Base-by-base conservation (phyloP, 495 filamentous ascomycete genomes). In the Penicillium silybi region DNA sequence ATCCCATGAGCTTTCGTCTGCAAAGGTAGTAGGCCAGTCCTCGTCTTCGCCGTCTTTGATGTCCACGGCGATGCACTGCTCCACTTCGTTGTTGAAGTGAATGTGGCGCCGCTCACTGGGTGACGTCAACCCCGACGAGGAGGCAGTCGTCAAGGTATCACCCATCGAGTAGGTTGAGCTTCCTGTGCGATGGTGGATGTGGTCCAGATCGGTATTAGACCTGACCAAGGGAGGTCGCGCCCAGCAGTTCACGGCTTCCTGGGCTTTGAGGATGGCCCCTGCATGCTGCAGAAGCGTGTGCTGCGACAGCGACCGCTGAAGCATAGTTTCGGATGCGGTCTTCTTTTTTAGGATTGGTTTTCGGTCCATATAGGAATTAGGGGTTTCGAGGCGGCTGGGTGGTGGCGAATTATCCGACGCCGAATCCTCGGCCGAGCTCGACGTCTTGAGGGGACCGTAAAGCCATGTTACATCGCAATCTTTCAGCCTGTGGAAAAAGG, bases 381-480 rank as follows among this genome's bases (percentile, higher is more conserved):
- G 90, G 50, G 88, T 91, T 13, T 89, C 92, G 9, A 95, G 63
- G 48, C 72, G 68, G 57, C 78, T 81, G 39, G 74, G 78, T 55
- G 80, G 86, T 35, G 74, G 81, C 46, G 71, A 80, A 32, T 61
- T 74, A 54, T 72, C 67, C 4, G 66, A 64, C 11, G 60, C 46
- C 15, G 73, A 64, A 10, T 43, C 45, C 26, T 67, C 56, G 45
- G 53, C 76, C 7, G 64, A 76, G 35, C 64, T 72, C 41, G 77
- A 84, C 2, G 85, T 86, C 62, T 95, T 92, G 27, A 98, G 71
- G 23, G 93, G 93, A 0, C 93, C 93, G 61, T 98, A 98, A 2
- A 98, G 77, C 93, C 93, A 98, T 44, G 93, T 97, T 20, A 97
- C 90, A 65, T 98, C 93, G 64, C 87, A 91, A 58, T 98, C 93